phyloP scores from a whole-genome alignment of 441 rosid genomes.

The Raphanus hybrid region DNA sequence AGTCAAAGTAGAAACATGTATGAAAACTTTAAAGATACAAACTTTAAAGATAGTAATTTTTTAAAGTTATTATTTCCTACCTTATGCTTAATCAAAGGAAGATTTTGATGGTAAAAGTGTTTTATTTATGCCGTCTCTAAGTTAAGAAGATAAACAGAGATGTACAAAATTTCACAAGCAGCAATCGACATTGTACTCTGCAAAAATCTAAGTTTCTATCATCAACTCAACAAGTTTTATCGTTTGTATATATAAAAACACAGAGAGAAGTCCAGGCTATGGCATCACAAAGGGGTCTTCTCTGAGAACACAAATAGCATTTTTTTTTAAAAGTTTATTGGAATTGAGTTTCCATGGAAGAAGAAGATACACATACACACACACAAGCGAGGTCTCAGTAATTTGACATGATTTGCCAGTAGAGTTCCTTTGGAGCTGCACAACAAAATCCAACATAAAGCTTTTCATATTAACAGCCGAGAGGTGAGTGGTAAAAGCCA shows the following conservation, averaged over 20 bases:
- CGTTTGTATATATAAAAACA: background rate
- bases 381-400: conserved; percentile 44
- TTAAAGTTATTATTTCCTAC: no score
- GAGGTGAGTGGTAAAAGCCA: background rate
- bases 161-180: background rate
- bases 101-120: no score
- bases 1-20: no score
- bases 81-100: no score
- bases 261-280: background rate
- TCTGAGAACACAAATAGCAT: background rate
- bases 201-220: background rate
- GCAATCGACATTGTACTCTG: background rate
- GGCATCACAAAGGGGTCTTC: background rate
- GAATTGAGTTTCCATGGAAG: conserved; percentile 20
- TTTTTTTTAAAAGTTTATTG: no score
- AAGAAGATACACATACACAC: background rate
- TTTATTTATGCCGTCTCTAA: no score
- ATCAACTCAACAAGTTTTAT: conserved; percentile 3
- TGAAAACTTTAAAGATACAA: no score
- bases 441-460: background rate
- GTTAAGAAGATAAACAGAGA: no score
- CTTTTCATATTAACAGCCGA: background rate
- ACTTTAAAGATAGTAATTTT: no score
- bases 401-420: conserved; percentile 65
- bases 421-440: conserved; percentile 68